Conservation (phyloP, 768 basidiomycete genomes). For the Russula virescens region DNA sequence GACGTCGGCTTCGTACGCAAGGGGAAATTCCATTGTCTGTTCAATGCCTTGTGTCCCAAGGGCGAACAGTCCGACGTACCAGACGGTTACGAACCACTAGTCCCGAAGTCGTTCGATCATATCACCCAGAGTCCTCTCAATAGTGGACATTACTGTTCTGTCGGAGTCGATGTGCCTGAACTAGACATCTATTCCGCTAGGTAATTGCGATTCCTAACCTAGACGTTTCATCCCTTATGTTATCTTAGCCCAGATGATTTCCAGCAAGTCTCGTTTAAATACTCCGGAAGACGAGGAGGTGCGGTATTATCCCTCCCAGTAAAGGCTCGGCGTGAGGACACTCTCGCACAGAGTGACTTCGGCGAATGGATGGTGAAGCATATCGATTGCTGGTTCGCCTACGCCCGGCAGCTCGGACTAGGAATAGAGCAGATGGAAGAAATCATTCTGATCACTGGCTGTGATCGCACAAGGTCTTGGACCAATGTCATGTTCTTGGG, state of each 20-base stretch:
- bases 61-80: constrained; percentile 4
- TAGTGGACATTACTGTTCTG: neutral
- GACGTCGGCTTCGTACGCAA: constrained; percentile 24
- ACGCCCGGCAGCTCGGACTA: neutral
- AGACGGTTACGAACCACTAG: neutral
- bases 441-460: neutral
- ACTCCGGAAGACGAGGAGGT: neutral
- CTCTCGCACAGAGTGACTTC: neutral
- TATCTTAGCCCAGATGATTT: neutral
- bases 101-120: neutral
- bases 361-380: neutral
- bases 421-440: constrained; percentile 3
- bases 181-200: neutral
- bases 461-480: neutral
- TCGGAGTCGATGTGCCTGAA: neutral
- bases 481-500: neutral
- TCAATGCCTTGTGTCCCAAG: constrained; percentile 14
- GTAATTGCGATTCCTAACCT: neutral
- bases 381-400: neutral
- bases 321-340: neutral
- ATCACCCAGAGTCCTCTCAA: neutral
- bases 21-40: constrained; percentile 23
- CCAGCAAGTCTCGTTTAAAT: neutral
- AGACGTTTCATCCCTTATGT: neutral
- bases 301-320: constrained; percentile 8